A percentile compares a stretch with the other conserved stretches of the same genome.
Evolutionary conservation across 345 rosid species (phyloP).

Genomic region (Rhizophora mangle): DNA sequence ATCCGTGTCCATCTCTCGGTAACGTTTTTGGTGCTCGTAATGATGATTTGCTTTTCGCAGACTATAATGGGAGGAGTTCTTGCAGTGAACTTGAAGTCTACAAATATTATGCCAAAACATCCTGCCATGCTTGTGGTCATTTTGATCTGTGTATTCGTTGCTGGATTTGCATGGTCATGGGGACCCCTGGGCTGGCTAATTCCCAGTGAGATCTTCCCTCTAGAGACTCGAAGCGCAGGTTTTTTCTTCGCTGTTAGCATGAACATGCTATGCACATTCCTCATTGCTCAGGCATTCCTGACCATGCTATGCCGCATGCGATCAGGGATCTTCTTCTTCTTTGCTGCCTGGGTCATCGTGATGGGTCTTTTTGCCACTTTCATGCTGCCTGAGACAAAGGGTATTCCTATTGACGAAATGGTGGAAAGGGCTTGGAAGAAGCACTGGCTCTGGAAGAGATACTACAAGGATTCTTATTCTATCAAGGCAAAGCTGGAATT

Average conservation of each 20-base stretch:
- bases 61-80: conserved; percentile 36
- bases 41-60: conserved; percentile 6
- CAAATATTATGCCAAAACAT: conserved; percentile 20
- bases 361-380: conserved; percentile 31
- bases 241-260: conserved; percentile 51
- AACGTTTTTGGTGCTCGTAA: background rate
- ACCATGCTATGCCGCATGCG: conserved; percentile 47
- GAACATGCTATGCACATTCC: conserved; percentile 56
- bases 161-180: conserved; percentile 77
- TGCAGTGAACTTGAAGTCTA: conserved; percentile 13
- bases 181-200: conserved; percentile 71
- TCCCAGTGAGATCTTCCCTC: conserved; percentile 57
- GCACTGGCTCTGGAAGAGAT: conserved; percentile 63
- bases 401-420: conserved; percentile 57
- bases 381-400: conserved; percentile 65
- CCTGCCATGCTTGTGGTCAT: conserved; percentile 32
- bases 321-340: conserved; percentile 54
- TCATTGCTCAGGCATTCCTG: conserved; percentile 56
- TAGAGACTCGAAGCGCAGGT: conserved; percentile 55
- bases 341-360: conserved; percentile 37
- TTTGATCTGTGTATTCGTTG: conserved; percentile 41
- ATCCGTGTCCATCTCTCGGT: background rate
- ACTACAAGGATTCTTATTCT: conserved; percentile 9
- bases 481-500: background rate
- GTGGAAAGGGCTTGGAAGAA: conserved; percentile 50